Conservation (phyloP, 164 flowering plant genomes). For the Santalum album region DNA sequence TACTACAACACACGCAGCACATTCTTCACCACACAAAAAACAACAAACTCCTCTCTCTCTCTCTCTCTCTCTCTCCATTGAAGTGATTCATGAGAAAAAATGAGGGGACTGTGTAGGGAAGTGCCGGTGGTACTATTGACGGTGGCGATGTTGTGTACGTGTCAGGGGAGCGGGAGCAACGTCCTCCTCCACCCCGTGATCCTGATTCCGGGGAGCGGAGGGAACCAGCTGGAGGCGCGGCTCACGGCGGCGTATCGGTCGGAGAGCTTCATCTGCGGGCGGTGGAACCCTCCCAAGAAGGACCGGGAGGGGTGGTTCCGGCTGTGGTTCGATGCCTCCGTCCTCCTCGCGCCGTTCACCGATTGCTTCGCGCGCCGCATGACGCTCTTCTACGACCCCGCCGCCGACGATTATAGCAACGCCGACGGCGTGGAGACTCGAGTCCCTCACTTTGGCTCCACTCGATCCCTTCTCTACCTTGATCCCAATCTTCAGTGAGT, state of each 20-base stretch:
- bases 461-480: constrained; percentile 55
- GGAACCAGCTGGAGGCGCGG: constrained; percentile 80
- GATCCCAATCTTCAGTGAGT: constrained; percentile 75
- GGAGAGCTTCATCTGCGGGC: constrained; percentile 42
- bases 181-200: constrained; percentile 74
- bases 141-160: constrained; percentile 26
- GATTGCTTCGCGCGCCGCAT: constrained; percentile 73
- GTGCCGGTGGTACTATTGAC: constrained; percentile 1
- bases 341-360: constrained; percentile 57
- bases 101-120: constrained; percentile 6
- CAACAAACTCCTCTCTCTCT: no score
- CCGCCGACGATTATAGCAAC: constrained; percentile 56
- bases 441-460: constrained; percentile 67
- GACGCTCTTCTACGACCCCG: constrained; percentile 54
- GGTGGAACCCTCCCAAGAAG: constrained; percentile 28
- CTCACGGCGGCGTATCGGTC: constrained; percentile 50
- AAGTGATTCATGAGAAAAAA: no score
- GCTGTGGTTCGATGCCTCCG: constrained; percentile 74
- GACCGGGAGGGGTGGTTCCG: constrained; percentile 61
- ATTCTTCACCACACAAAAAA: no score
- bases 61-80: no score
- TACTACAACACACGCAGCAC: no score
- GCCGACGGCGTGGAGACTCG: constrained; percentile 76
- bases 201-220: constrained; percentile 77
- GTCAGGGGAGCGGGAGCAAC: constrained; percentile 20